Base-by-base conservation (phyloP, 805 yeast genomes). In the Peterozyma toletana region DNA sequence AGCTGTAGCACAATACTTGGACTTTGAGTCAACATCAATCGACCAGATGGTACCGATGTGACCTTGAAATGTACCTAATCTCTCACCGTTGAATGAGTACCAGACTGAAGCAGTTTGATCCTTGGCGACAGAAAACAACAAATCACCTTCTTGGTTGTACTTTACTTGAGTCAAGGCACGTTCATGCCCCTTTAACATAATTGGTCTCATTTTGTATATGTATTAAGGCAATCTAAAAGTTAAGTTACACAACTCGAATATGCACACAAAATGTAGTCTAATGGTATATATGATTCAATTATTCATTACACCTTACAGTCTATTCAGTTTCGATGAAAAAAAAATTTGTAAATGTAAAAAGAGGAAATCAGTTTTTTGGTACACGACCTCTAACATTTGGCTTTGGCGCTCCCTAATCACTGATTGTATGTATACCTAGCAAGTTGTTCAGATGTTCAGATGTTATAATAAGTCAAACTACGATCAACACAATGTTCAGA, bases 151-250 rank as follows among this genome's bases (percentile, higher is more conserved):
- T 50, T 80, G 75, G 77, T 93, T 93, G 71, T 82, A 93, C 63
- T 86, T 91, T 55, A 93, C 90, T 73, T 93, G 98, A 40, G 98
- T 90, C 56, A 93, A 71, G 53, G 98, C 88, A 78, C 99, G 95
- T 71, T 87, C 96, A 69, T 93, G 99, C 48, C 98, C 98, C 75
- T 86, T 85, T 57, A 84, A 70, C 72, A 80, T 59, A 53, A 80
- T 64, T 47, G 86, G 85, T 75, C 84, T 78, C 84, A 80, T 78
- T 52, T 52, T 7, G 27, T 21, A 4, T 60, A 52, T 46, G 52
- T 52, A 40, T 39, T 30, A 40, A n/a, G 31, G 21, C 34, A 46
- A 31, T 29, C 39, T 39, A 5, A 10, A 45, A 35, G 21, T 21
- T 13, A 45, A 35, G 21, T 21, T 44, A 30, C 50, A 48, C 6